A percentile compares a stretch with the other conserved stretches of the same genome.
Evolutionary conservation across 805 yeast genomes (phyloP).

Genomic region (Spathaspora arborariae): DNA sequence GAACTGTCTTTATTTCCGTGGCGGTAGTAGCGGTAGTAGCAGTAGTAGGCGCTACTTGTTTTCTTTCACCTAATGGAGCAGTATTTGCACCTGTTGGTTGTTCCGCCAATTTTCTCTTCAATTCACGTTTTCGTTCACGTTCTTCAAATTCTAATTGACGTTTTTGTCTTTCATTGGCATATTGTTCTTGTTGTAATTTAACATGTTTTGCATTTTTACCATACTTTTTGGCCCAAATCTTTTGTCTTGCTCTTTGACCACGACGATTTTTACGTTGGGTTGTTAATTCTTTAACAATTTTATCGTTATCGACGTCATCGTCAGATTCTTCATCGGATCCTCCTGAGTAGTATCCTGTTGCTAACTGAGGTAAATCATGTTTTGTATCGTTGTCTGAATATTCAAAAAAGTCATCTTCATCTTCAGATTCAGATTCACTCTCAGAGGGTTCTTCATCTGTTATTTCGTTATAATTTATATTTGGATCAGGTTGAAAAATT

Average conservation of each 20-base stretch:
- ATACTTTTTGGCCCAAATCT: slow-evolving; percentile 91
- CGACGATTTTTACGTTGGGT: slow-evolving; percentile 78
- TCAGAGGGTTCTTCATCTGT: slow-evolving; percentile 64
- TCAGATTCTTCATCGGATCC: slow-evolving; percentile 65
- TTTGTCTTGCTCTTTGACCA: slow-evolving; percentile 96
- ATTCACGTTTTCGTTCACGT: slow-evolving; percentile 64
- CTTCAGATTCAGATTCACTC: slow-evolving; percentile 27
- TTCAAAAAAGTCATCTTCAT: slow-evolving; percentile 35
- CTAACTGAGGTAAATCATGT: slow-evolving; percentile 59
- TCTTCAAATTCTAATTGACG: slow-evolving; percentile 67
- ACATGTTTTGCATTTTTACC: slow-evolving; percentile 85
- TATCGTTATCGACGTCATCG: slow-evolving; percentile 41
- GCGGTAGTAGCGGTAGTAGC: slow-evolving; percentile 20
- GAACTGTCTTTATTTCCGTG: slow-evolving; percentile 35
- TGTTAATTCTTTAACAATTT: slow-evolving; percentile 49
- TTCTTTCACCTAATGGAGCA: slow-evolving; percentile 37
- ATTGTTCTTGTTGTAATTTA: slow-evolving; percentile 55
- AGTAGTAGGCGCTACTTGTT: slow-evolving; percentile 9
- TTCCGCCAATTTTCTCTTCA: slow-evolving; percentile 38
- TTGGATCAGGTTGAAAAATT: slow-evolving; percentile 27
- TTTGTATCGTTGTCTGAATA: slow-evolving; percentile 12
- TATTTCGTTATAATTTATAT: slow-evolving; percentile 51
- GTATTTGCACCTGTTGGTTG: slow-evolving; percentile 36
- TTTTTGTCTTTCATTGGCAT: slow-evolving; percentile 52
- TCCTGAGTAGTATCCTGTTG: slow-evolving; percentile 80